phyloP scores from a whole-genome alignment of 305 asterid genomes.

The Solanum hybrid region DNA sequence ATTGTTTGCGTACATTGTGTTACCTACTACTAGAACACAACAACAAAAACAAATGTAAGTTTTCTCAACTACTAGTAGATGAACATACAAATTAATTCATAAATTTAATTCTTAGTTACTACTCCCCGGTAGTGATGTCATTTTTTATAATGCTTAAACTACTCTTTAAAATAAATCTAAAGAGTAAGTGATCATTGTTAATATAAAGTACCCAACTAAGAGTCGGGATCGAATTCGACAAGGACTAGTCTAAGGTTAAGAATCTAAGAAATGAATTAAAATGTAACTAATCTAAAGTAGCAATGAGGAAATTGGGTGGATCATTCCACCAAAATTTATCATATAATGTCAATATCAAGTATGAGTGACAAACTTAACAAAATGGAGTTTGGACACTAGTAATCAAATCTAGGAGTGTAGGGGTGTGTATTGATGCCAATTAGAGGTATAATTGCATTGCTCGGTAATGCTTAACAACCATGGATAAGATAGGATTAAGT shows the following conservation, averaged over 20 bases:
- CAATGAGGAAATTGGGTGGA: background rate
- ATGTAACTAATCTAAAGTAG: background rate
- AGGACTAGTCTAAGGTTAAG: background rate
- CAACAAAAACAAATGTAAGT: background rate
- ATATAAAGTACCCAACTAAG: background rate
- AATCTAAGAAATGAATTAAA: background rate
- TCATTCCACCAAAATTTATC: background rate
- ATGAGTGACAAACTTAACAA: background rate
- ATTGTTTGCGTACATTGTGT: no score
- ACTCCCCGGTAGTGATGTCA: background rate
- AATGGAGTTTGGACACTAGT: background rate
- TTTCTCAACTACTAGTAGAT: background rate
- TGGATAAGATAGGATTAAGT: background rate
- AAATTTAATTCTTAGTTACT: background rate
- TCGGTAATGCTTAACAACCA: background rate
- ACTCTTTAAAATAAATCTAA: background rate
- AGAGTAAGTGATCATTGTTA: background rate
- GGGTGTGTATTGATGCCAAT: background rate
- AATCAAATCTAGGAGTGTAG: background rate
- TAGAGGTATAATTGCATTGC: background rate
- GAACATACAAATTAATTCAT: no score
- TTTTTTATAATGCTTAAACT: background rate
- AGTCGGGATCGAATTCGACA: background rate
- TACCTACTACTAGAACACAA: background rate
- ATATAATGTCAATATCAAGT: background rate